Conservation (phyloP, 441 rosid species). For the Jatropha multifida region DNA sequence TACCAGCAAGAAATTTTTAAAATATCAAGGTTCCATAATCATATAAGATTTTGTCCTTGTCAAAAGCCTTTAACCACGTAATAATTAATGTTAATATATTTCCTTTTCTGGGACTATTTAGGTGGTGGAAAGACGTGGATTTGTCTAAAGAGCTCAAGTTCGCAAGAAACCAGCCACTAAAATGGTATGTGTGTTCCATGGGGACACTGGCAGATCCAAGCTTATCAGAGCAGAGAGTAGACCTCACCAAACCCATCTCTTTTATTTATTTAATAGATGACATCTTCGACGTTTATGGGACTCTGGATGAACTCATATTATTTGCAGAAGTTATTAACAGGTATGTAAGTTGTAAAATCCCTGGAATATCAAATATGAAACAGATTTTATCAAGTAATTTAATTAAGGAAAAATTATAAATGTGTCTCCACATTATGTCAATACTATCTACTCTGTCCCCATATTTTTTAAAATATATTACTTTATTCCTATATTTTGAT, state of each 20-base stretch:
- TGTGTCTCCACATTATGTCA: no score
- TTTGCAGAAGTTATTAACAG: slow-evolving; percentile 45
- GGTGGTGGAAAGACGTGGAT: slow-evolving; percentile 72
- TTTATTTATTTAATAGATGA: slow-evolving; percentile 52
- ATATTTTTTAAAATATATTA: no score
- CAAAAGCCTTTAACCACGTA: background rate
- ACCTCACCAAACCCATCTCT: slow-evolving; percentile 53
- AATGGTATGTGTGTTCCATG: slow-evolving; percentile 63
- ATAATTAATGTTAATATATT: background rate
- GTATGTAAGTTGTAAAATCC: slow-evolving; percentile 18
- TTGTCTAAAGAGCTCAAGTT: slow-evolving; percentile 35
- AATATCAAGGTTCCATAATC: slow-evolving; percentile 27
- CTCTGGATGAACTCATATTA: slow-evolving; percentile 44
- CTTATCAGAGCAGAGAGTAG: slow-evolving; percentile 43
- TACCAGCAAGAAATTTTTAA: slow-evolving; percentile 40
- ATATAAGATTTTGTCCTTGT: background rate
- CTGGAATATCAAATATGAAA: no score
- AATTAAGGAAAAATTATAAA: no score
- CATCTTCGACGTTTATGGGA: slow-evolving; percentile 52
- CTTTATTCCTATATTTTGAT: no score
- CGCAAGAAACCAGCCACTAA: slow-evolving; percentile 56
- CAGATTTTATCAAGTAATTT: no score
- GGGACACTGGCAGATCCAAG: slow-evolving; percentile 47
- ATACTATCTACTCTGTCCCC: no score
- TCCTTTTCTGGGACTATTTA: background rate